Evolutionary conservation across 1,139 yeast species (phyloP), one percentile per base, ranked within the genome.

Genomic region (Blastobotrys niveus): DNA sequence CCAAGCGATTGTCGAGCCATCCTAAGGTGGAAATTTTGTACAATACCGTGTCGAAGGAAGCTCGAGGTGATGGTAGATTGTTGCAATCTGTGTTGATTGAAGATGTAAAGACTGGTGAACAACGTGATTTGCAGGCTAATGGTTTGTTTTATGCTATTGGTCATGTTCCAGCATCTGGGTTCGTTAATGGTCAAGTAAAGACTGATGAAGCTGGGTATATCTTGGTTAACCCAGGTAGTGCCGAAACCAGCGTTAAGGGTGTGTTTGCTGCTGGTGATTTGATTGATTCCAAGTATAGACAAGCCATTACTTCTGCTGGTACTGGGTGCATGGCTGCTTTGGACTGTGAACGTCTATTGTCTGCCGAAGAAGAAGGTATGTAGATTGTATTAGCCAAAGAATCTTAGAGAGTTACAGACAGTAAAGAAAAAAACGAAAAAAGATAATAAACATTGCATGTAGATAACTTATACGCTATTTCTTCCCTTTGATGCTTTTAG

Each of bases 251-350:
- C n/a, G 77, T 89, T 52, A 79, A 78, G 61, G 97, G 96, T 65
- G 85, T 91, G 52, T 91, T 82, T 59, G 99, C 99, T 51, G 98
- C 98, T 50, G 98, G 99, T 71, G 99, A 91, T 66, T 98, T 91
- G 43, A 98, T 91, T 70, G 99, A 91, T 67, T 83, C 87, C 69
- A 79, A 78, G 64, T 91, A 89, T 70, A 85, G 98, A 80, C 99
- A 91, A 73, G 99, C 99, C 48, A 87, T 91, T 64, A 91, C 99
- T 42, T 88, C 96, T 63, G 98, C 98, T 26, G 99, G 98, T 63
- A 78, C 96, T 54, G 99, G 99, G 52, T 91, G 98, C 76, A 91
- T 89, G 96, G 99, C 99, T 58, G 99, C 95, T 52, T 76, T 91
- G 54, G 98, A 91, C 62, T 87, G 93, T 61, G 96, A 88, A 72